A percentile compares a stretch with the other conserved stretches of the same genome.
These are phyloP conservation scores for Fragilaria crotonensis DNA, from an alignment of 108 stramenopile species.

Conservation along the genomic window DNA sequence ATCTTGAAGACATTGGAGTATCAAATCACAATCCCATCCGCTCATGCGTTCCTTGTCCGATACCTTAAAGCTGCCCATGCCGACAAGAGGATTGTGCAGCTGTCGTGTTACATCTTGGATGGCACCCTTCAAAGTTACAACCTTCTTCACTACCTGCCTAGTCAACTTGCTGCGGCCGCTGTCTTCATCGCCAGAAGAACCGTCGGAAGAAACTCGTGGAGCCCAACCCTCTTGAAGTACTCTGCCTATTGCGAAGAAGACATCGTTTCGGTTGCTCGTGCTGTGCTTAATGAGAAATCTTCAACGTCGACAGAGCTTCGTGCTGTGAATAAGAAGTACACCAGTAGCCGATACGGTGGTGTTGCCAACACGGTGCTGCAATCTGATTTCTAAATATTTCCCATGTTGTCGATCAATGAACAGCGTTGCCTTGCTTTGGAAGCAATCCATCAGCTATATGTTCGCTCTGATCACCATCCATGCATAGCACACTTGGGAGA, in stretches of 20 bases:
- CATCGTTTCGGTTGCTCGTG: conserved; percentile 66
- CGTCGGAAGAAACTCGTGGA: conserved; percentile 84
- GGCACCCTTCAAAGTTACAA: conserved; percentile 89
- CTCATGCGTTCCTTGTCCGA: conserved; percentile 88
- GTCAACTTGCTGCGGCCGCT: conserved; percentile 86
- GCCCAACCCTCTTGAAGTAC: conserved; percentile 84
- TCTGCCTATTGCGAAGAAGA: conserved; percentile 79
- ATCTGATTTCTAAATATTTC: conserved; percentile 28
- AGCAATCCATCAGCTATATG: too few species aligned
- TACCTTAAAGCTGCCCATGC: conserved; percentile 93
- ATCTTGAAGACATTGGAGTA: conserved; percentile 87
- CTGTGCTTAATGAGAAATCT: conserved; percentile 50
- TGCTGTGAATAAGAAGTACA: conserved; percentile 87
- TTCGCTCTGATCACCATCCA: too few species aligned
- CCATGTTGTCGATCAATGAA: too few species aligned
- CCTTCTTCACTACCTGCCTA: conserved; percentile 85
- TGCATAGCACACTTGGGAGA: too few species aligned
- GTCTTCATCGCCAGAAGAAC: conserved; percentile 84
- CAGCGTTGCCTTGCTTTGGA: too few species aligned
- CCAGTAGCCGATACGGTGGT: conserved; percentile 61
- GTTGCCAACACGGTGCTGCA: conserved; percentile 56
- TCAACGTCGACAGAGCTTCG: conserved; percentile 47
- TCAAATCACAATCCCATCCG: conserved; percentile 84
- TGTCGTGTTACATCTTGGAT: conserved; percentile 90
- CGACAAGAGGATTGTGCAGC: conserved; percentile 82